A percentile compares a stretch with the other conserved stretches of the same genome.
Conservation (phyloP, 768 basidiomycete genomes). For the Sporobolomyces roseus region DNA sequence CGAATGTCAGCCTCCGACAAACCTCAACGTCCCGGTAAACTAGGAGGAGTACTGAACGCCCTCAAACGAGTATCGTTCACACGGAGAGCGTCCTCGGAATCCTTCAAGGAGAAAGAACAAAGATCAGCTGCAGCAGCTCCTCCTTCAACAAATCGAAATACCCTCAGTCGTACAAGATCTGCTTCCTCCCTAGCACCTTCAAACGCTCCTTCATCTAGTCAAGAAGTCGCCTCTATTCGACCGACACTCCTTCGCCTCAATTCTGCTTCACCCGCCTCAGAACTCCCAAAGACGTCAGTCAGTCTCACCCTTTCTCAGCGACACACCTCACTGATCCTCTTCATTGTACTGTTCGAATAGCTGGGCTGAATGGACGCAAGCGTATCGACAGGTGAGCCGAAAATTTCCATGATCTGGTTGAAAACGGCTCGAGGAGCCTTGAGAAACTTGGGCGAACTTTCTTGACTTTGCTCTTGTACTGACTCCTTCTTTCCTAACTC, state of each 20-base stretch:
- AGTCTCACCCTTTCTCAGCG: background rate
- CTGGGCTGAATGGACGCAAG: conserved; percentile 32
- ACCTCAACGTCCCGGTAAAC: background rate
- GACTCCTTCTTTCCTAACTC: background rate
- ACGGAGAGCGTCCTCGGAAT: background rate
- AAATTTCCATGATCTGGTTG: background rate
- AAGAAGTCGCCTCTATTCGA: background rate
- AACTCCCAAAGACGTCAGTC: conserved; percentile 28
- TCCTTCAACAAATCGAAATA: too few species aligned
- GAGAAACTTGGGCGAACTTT: background rate
- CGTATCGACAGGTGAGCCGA: conserved; percentile 17
- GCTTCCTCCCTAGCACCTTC: conserved; percentile 9
- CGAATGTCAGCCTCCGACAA: background rate
- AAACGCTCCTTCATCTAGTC: background rate
- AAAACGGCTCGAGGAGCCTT: background rate
- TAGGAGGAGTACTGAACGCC: conserved; percentile 6
- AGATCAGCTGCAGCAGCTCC: background rate
- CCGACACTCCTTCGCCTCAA: conserved; percentile 15
- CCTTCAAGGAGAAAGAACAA: background rate
- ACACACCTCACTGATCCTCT: too few species aligned
- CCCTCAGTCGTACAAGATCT: background rate
- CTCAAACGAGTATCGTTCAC: conserved; percentile 21
- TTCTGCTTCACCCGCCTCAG: conserved; percentile 21
- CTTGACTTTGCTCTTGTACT: background rate
- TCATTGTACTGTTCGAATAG: background rate